Evolutionary conservation across 2,329 filamentous ascomycete genomes (phyloP), one percentile per base, ranked within the genome.

Genomic region (Penicillium sp.): DNA sequence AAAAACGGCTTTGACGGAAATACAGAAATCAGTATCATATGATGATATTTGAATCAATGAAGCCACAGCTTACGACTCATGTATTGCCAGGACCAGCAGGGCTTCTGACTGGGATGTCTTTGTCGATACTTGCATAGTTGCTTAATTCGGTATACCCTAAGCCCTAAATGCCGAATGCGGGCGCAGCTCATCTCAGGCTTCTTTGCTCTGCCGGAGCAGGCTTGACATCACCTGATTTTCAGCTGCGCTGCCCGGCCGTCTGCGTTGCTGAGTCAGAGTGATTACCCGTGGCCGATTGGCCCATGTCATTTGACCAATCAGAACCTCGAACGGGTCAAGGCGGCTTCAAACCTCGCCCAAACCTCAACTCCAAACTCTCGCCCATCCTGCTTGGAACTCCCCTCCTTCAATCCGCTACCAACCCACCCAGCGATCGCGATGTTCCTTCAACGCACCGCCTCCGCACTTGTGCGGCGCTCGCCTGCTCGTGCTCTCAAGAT

Each of bases 381-480:
- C 54, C 52, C 57, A 59, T 52, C 35, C 57, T 54, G 53, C 59
- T 32, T 32, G 29, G 55, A 53, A 58, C 52, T 61, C 59, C 51
- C 54, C 57, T 53, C 55, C 46, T 50, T 51, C 36, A 26, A 32
- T 32, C 29, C 36, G 34, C 32, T 33, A 46, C 29, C 52, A 54
- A 56, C 57, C 50, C 48, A 56, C 53, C 55, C 55, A 57, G 52
- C 46, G 52, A 51, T 49, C 57, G 66, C 62, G 65, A 76, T 74
- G 73, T 75, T 73, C 67, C 67, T 69, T 57, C 70, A 70, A 65
- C 73, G 71, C 61, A 69, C 70, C 59, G 71, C 67, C 58, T 69
- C 70, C 63, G 65, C 68, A 60, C 65, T 74, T 54, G 73, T 69
- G 47, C 67, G 70, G 67, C 73, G 71, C 61, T 65, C 70, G 53